Evolutionary conservation across 2,329 filamentous ascomycete species (phyloP).

Genomic region (Aspergillus oerlinghausenensis): DNA sequence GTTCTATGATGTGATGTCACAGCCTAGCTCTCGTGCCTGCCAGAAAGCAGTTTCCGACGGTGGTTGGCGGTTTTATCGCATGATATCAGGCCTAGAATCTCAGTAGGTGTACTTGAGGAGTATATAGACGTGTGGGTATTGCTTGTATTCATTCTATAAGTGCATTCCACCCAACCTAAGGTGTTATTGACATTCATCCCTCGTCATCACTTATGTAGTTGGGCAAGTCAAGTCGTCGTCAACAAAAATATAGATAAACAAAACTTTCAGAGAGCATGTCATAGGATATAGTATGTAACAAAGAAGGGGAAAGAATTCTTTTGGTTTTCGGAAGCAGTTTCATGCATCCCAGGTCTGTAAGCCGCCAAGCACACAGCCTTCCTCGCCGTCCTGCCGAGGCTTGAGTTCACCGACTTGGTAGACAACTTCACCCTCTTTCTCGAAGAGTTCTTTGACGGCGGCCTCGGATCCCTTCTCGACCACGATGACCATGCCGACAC

Average conservation of each 20-base stretch:
- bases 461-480: constrained; percentile 63
- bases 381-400: constrained; percentile 46
- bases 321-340: constrained; percentile 4
- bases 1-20: background rate
- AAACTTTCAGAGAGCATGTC: background rate
- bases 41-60: background rate
- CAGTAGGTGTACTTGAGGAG: too few relatives aligned
- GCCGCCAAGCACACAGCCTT: constrained; percentile 61
- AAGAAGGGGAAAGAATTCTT: constrained; percentile 5
- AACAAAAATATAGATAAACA: constrained; percentile 5
- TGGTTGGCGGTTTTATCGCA: background rate
- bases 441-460: constrained; percentile 56
- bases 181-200: background rate
- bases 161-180: background rate
- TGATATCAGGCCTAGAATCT: background rate
- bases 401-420: constrained; percentile 70
- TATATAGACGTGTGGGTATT: background rate
- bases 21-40: background rate
- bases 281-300: constrained; percentile 6
- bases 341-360: constrained; percentile 46
- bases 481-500: constrained; percentile 88
- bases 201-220: background rate
- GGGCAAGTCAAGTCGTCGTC: background rate
- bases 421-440: constrained; percentile 69
- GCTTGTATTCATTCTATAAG: background rate